These are phyloP conservation scores for Neurospora tetrasperma DNA, from an alignment of 495 filamentous ascomycete species.

Conservation along the genomic window DNA sequence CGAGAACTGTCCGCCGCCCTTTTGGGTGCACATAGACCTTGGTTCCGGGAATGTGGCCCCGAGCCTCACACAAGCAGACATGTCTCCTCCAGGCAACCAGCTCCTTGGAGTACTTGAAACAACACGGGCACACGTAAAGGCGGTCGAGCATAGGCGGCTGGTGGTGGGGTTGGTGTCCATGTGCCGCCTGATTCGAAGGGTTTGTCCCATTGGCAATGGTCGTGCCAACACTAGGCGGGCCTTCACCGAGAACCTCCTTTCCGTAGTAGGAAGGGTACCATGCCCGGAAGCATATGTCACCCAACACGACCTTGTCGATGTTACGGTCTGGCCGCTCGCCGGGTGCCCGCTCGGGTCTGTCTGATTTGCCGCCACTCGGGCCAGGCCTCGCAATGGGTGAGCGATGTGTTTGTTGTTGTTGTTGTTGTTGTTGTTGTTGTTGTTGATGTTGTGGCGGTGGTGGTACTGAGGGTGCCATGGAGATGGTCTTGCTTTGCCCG, in stretches of 20 bases:
- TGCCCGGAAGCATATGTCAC: slow-evolving; percentile 60
- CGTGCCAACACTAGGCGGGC: slow-evolving; percentile 7
- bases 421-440: slow-evolving; percentile 7
- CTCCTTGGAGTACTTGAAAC: slow-evolving; percentile 84
- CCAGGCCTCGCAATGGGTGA: slow-evolving; percentile 13
- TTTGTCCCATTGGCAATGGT: slow-evolving; percentile 17
- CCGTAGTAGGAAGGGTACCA: slow-evolving; percentile 74
- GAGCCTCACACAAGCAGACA: slow-evolving; percentile 32
- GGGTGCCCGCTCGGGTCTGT: not conserved
- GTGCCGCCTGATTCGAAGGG: not conserved
- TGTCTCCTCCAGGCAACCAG: slow-evolving; percentile 44
- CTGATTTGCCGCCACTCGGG: not conserved
- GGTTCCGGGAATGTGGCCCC: slow-evolving; percentile 28
- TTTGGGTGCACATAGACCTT: slow-evolving; percentile 43
- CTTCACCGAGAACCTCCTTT: slow-evolving; percentile 54
- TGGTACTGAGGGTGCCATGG: slow-evolving; percentile 13
- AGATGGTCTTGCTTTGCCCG: slow-evolving; percentile 15
- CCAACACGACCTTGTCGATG: slow-evolving; percentile 65
- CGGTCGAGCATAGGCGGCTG: slow-evolving; percentile 39
- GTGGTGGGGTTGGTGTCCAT: not conserved
- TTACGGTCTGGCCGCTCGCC: slow-evolving; percentile 41
- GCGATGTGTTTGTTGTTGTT: slow-evolving; percentile 10
- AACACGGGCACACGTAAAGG: slow-evolving; percentile 83
- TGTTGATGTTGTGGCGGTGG: slow-evolving; percentile 2
- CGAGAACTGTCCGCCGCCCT: slow-evolving; percentile 23